These are phyloP conservation scores for Onygenales sp. DNA, from an alignment of 2,329 filamentous ascomycete genomes.

Conservation along the genomic window DNA sequence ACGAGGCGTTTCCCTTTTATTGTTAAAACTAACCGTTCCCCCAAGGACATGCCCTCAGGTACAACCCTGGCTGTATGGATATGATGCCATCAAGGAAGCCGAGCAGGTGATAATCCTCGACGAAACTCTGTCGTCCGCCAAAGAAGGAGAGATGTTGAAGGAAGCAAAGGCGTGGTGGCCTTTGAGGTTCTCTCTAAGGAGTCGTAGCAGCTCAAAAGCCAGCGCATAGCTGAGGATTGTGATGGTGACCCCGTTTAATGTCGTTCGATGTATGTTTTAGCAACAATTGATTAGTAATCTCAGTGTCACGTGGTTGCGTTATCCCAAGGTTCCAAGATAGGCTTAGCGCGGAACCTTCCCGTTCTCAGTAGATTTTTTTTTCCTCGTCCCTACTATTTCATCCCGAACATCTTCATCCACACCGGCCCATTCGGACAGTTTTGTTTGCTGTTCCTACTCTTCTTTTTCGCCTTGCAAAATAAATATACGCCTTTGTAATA, in stretches of 20 bases:
- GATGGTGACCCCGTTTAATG: too few species aligned
- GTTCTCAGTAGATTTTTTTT: neutral
- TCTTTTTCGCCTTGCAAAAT: neutral
- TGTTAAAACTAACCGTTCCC: neutral
- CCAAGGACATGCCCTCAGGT: conserved; percentile 49
- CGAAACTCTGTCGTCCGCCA: too few species aligned
- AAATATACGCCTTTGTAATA: conserved; percentile 1
- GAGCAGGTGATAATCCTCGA: conserved; percentile 25
- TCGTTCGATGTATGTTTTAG: too few species aligned
- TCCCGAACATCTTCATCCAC: neutral
- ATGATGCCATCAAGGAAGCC: conserved; percentile 50
- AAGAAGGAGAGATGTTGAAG: too few species aligned
- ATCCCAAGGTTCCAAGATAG: too few species aligned
- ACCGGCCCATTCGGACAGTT: neutral
- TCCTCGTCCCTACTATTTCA: neutral
- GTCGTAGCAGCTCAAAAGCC: too few species aligned
- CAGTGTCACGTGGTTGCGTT: too few species aligned
- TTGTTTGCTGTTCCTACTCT: neutral
- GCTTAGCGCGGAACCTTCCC: neutral
- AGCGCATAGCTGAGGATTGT: too few species aligned
- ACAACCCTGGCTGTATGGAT: conserved; percentile 57
- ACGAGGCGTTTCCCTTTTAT: neutral
- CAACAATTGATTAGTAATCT: too few species aligned
- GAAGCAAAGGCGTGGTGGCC: too few species aligned
- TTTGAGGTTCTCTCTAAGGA: too few species aligned